A percentile compares a stretch with the other conserved stretches of the same genome.
phyloP scores from a whole-genome alignment of 208 protist genomes.

The Acanthamoeba sp. region DNA sequence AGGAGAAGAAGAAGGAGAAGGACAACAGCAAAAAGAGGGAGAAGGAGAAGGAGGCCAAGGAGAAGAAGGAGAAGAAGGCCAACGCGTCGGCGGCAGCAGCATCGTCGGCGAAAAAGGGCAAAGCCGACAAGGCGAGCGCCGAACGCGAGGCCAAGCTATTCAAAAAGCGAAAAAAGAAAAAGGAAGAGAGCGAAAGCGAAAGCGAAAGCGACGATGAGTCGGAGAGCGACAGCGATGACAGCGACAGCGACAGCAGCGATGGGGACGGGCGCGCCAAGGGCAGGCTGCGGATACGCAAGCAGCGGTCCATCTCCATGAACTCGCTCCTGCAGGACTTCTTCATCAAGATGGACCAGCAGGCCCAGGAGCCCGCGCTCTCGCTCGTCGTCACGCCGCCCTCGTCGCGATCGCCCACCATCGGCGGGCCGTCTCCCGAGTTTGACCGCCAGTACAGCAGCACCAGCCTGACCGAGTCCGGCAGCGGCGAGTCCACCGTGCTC shows the following conservation, averaged over 20 bases:
- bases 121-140: too few relatives aligned
- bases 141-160: neutral
- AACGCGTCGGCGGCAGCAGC: neutral
- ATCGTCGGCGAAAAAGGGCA: neutral
- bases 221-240: neutral
- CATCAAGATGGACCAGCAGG: constrained; percentile 52
- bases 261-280: neutral
- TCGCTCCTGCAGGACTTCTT: constrained; percentile 56
- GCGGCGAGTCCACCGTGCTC: constrained; percentile 22
- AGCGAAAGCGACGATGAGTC: neutral
- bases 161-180: constrained; percentile 17
- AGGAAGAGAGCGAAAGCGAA: constrained; percentile 42
- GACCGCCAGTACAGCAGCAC: neutral
- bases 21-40: neutral
- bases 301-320: constrained; percentile 47
- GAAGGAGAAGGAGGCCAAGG: neutral
- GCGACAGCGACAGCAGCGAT: neutral
- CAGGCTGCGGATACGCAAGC: constrained; percentile 6
- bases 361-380: constrained; percentile 22
- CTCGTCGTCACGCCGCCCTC: constrained; percentile 49
- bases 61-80: neutral
- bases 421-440: neutral
- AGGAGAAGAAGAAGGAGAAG: constrained; percentile 23
- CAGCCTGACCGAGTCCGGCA: constrained; percentile 5
- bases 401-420: constrained; percentile 20